Evolutionary conservation across 306 rosid species (phyloP).

Genomic region (Inga leiocalycina): DNA sequence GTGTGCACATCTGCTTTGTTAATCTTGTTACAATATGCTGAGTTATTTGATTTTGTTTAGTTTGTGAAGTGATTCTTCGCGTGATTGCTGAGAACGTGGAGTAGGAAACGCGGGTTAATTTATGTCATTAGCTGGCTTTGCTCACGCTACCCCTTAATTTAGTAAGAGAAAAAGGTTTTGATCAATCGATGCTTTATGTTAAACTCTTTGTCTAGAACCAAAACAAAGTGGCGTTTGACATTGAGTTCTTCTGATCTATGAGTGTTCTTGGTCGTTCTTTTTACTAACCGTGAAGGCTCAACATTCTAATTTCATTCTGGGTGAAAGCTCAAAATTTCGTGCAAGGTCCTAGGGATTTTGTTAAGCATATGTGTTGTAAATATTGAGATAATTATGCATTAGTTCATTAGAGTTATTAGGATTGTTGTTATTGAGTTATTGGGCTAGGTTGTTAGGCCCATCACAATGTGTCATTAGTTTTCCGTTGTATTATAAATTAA

Average conservation of each 20-base stretch:
- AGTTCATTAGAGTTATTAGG: too few relatives aligned
- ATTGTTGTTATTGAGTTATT: too few relatives aligned
- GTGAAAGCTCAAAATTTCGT: background rate
- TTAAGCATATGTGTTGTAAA: background rate
- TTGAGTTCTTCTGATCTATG: background rate
- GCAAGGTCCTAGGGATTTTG: background rate
- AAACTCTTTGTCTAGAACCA: background rate
- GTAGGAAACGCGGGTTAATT: background rate
- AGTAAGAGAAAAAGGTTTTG: background rate
- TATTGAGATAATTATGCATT: too few relatives aligned
- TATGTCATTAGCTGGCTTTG: background rate
- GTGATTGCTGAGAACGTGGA: background rate
- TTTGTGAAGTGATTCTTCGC: background rate
- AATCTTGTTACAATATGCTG: slow-evolving; percentile 3
- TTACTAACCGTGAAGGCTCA: background rate
- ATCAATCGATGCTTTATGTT: background rate
- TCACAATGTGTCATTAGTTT: too few relatives aligned
- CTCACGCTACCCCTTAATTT: background rate
- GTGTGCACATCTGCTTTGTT: slow-evolving; percentile 6
- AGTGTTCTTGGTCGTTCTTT: background rate
- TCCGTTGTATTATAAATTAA: too few relatives aligned
- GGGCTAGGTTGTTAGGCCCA: too few relatives aligned
- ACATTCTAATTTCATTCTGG: background rate
- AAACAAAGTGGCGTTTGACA: background rate
- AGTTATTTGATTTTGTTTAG: background rate